Conservation (phyloP, 352 stramenopile genomes). For the Albugo candida region DNA sequence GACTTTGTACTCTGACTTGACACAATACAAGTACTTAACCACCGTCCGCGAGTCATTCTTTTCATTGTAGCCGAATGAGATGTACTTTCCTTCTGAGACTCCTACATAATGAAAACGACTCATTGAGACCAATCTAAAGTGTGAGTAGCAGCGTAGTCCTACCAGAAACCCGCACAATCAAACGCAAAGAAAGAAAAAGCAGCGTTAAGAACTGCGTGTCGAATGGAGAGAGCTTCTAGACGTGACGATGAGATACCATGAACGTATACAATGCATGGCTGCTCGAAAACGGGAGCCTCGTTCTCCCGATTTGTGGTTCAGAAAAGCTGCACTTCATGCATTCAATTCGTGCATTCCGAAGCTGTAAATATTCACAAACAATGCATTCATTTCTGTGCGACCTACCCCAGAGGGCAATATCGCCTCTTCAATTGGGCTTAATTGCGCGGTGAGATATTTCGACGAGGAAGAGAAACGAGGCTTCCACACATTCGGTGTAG, state of each 20-base stretch:
- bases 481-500: conserved; percentile 55
- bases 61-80: conserved; percentile 56
- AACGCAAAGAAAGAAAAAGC: conserved; percentile 57
- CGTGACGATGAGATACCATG: conserved; percentile 61
- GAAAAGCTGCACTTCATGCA: conserved; percentile 51
- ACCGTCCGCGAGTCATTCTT: conserved; percentile 31
- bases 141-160: not conserved
- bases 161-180: conserved; percentile 35
- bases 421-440: conserved; percentile 15
- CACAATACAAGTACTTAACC: conserved; percentile 49
- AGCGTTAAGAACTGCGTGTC: conserved; percentile 21
- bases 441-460: conserved; percentile 26
- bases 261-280: conserved; percentile 51
- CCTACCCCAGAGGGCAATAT: conserved; percentile 1
- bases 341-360: conserved; percentile 27
- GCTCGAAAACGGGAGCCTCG: too few species aligned
- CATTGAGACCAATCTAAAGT: too few species aligned
- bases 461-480: conserved; percentile 35
- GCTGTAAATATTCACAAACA: conserved; percentile 36
- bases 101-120: conserved; percentile 6
- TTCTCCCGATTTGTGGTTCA: conserved; percentile 12
- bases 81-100: conserved; percentile 32
- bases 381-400: conserved; percentile 4
- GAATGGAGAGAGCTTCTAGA: conserved; percentile 54
- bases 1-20: conserved; percentile 22